Evolutionary conservation across 139 green algal genomes (phyloP), one percentile per base, ranked within the genome.

Genomic region (Chlorella sp.): DNA sequence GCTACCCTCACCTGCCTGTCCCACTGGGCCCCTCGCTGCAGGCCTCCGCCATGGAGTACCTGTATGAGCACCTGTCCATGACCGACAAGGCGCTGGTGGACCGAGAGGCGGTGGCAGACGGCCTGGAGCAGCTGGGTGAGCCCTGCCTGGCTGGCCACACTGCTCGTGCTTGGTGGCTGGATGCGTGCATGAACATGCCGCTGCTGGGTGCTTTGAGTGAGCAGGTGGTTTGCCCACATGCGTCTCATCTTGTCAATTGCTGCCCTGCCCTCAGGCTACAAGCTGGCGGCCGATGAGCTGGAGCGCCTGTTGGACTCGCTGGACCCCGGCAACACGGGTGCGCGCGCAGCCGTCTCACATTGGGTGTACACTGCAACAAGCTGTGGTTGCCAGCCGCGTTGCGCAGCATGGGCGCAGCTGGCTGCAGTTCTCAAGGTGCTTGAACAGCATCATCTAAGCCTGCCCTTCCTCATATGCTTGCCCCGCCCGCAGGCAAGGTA

Each of bases 41-140:
- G 81, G 62, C 84, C 58, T 75, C 76, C 32, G 84, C 89, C 17
- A 65, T 90, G 40, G 87, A 88, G 67, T 88, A 84, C 77, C 60
- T 88, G 41, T 88, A 88, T 40, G 77, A 86, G 82, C 75, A 90
- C 85, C 68, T 88, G 73, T 28, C 60, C 56, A 69, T 88, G 76
- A 81, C 83, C 9, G 80, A 89, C 64, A 76, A 54, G 36, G 16
- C 54, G 56, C 80, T 83, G 62, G 80, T 89, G 76, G 85, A 87
- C 46, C 70, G 80, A 3, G 65, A 92, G 56, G 86, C 91, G 58
- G 80, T 96, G 84, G 69, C 85, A 30, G 84, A 92, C 24, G 92
- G 90, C 3, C 88, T 95, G 56, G 62, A 62, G 82, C n/a, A 64
- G 64, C 40, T 84, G 79, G 79, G 74, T 95, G 34, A 91, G 92